Percentiles rank a stretch among this genome's conserved stretches.
Evolutionary conservation across 208 protist genomes (phyloP).

Genomic region (Wallacemonas rigidus): DNA sequence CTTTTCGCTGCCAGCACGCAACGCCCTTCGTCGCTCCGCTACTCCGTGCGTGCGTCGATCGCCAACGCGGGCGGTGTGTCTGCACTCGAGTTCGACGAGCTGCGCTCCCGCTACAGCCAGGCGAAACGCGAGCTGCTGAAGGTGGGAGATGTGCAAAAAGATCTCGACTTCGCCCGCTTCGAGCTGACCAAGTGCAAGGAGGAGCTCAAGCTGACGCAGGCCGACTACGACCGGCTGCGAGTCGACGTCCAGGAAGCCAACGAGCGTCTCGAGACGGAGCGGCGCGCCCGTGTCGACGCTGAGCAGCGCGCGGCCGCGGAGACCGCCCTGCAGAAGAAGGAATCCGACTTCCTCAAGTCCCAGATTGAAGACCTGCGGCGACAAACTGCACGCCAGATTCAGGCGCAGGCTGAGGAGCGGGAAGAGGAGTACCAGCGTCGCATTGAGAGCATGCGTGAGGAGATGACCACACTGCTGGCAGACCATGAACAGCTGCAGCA

Average conservation of each 20-base stretch:
- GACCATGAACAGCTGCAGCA: constrained; percentile 36
- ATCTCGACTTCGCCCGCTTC: constrained; percentile 77
- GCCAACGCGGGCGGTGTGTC: constrained; percentile 67
- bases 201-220: constrained; percentile 58
- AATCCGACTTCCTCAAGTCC: constrained; percentile 64
- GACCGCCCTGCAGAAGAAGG: constrained; percentile 37
- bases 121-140: constrained; percentile 78
- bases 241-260: constrained; percentile 57
- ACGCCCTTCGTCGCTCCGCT: constrained; percentile 39
- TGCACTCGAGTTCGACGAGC: constrained; percentile 82
- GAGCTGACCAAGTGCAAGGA: constrained; percentile 72
- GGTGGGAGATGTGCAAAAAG: constrained; percentile 71
- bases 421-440: constrained; percentile 56
- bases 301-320: constrained; percentile 39
- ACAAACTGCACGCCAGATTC: constrained; percentile 50
- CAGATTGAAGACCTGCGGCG: constrained; percentile 65
- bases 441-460: constrained; percentile 60
- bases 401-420: constrained; percentile 60
- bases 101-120: constrained; percentile 69
- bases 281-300: constrained; percentile 38
- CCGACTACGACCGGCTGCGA: constrained; percentile 47
- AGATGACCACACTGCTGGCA: constrained; percentile 41
- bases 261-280: constrained; percentile 49
- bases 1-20: constrained; percentile 29
- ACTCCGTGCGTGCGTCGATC: constrained; percentile 53